phyloP scores from a whole-genome alignment of 257 asterid species.

The Solanum phureja region DNA sequence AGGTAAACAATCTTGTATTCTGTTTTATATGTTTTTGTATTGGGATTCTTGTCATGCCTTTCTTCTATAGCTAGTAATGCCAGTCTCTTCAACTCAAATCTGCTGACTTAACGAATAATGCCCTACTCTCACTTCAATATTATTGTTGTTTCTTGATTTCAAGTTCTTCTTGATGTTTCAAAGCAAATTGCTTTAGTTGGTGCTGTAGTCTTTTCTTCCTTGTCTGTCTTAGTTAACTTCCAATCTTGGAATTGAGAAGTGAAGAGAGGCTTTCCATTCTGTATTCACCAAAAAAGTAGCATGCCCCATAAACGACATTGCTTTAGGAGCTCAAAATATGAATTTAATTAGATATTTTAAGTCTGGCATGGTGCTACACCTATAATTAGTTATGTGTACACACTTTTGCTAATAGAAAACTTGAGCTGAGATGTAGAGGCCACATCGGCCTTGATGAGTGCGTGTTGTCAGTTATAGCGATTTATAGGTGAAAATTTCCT shows the following conservation, averaged over 20 bases:
- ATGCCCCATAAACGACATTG: neutral
- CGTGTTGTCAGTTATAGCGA: neutral
- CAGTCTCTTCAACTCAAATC: neutral
- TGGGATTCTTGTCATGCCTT: neutral
- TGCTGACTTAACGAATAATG: neutral
- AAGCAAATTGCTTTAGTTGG: neutral
- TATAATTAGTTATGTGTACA: neutral
- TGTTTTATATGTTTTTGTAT: neutral
- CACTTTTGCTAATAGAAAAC: neutral
- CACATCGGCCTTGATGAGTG: neutral
- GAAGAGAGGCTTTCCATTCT: neutral
- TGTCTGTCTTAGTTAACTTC: neutral
- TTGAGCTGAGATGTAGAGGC: neutral
- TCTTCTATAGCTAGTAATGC: neutral
- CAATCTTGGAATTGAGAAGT: neutral
- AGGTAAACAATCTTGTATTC: slow-evolving; percentile 31
- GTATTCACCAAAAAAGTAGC: neutral
- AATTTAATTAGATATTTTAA: neutral
- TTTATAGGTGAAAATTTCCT: neutral
- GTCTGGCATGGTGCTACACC: neutral
- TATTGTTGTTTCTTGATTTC: neutral
- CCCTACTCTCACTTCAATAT: neutral
- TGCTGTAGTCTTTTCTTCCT: neutral
- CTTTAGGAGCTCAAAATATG: neutral
- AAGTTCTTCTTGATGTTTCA: neutral